These are phyloP conservation scores for Lodderomyces jiufengensis DNA, from an alignment of 1,139 yeast genomes.

Conservation along the genomic window DNA sequence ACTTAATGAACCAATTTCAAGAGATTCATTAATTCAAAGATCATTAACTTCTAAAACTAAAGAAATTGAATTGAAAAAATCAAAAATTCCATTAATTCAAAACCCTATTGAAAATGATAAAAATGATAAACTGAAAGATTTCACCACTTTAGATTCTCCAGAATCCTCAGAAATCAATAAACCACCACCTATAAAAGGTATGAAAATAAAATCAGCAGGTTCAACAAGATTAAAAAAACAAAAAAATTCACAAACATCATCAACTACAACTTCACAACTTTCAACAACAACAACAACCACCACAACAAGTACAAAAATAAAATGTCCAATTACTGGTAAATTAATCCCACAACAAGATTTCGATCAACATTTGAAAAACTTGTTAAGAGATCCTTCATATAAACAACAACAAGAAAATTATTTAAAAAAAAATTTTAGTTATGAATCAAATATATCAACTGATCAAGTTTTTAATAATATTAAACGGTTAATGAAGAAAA, in stretches of 20 bases:
- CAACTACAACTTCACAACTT: conserved; percentile 1
- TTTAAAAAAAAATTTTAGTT: conserved; percentile 57
- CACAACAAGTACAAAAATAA: conserved; percentile 27
- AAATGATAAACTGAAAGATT: conserved; percentile 19
- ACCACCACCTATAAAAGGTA: conserved; percentile 34
- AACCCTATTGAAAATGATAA: conserved; percentile 15
- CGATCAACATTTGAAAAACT: conserved; percentile 68
- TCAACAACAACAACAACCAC: conserved; percentile 2
- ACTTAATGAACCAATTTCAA: conserved; percentile 57
- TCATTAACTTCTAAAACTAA: conserved; percentile 44
- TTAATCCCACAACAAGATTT: conserved; percentile 68
- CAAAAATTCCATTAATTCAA: background rate
- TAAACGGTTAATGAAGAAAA: conserved; percentile 51
- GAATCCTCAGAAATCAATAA: conserved; percentile 3
- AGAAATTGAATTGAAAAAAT: conserved; percentile 17
- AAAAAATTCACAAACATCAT: background rate
- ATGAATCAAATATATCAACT: conserved; percentile 59
- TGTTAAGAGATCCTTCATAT: conserved; percentile 77
- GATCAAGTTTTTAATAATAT: conserved; percentile 75
- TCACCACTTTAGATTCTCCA: conserved; percentile 20
- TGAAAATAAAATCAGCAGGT: conserved; percentile 69
- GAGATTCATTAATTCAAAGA: conserved; percentile 59
- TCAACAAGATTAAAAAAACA: conserved; percentile 51
- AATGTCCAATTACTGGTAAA: conserved; percentile 73
- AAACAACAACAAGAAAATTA: conserved; percentile 65